phyloP scores from a whole-genome alignment of 2,329 filamentous ascomycete species.

The Botrytis squamosa region DNA sequence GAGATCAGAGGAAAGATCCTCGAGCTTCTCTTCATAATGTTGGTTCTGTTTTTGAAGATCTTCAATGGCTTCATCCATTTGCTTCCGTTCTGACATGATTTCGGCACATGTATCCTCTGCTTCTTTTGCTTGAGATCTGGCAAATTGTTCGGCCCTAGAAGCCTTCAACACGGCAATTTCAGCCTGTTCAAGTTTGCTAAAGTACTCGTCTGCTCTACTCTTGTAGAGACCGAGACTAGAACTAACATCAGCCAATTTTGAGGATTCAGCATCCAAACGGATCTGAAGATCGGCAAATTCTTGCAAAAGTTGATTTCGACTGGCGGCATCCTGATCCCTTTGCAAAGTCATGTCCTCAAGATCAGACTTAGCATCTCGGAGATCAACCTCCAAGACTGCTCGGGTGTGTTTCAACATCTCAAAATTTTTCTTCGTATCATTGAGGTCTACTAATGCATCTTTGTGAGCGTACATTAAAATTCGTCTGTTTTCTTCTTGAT shows the following conservation, averaged over 20 bases:
- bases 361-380: conserved; percentile 81
- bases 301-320: conserved; percentile 81
- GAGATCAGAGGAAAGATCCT: conserved; percentile 88
- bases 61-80: conserved; percentile 83
- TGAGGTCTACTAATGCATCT: conserved; percentile 77
- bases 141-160: conserved; percentile 87
- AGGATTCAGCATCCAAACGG: conserved; percentile 82
- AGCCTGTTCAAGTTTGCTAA: conserved; percentile 93
- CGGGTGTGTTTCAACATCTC: conserved; percentile 84
- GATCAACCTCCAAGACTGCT: conserved; percentile 76
- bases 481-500: conserved; percentile 84
- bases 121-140: conserved; percentile 83
- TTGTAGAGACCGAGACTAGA: conserved; percentile 89
- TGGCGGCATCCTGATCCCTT: conserved; percentile 83
- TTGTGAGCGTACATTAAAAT: conserved; percentile 82
- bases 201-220: conserved; percentile 90
- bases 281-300: conserved; percentile 95
- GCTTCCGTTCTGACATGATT: conserved; percentile 88
- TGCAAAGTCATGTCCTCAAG: conserved; percentile 75
- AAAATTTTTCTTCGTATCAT: conserved; percentile 81
- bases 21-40: conserved; percentile 83
- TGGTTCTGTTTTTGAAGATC: conserved; percentile 89
- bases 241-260: conserved; percentile 78
- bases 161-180: conserved; percentile 95
- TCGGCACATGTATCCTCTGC: conserved; percentile 87